phyloP scores from a whole-genome alignment of 2,329 filamentous ascomycete species.

The Verticillium nonalfalfae region DNA sequence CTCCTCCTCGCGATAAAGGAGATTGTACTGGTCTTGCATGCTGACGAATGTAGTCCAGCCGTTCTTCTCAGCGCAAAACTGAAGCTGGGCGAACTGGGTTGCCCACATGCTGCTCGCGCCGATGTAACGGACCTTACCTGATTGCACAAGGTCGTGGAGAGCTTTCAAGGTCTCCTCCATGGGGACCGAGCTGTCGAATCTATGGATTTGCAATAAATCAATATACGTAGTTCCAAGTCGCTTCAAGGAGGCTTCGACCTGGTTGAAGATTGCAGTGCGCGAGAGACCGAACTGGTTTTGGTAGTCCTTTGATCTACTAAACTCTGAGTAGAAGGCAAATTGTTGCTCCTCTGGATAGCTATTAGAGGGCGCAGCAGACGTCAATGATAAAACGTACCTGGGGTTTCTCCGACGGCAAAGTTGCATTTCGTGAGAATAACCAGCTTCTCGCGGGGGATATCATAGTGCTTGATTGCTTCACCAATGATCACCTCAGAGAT shows the following conservation, averaged over 20 bases:
- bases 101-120: slow-evolving; percentile 43
- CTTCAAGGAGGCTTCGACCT: slow-evolving; percentile 52
- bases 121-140: slow-evolving; percentile 50
- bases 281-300: slow-evolving; percentile 40
- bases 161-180: slow-evolving; percentile 56
- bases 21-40: slow-evolving; percentile 52
- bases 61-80: slow-evolving; percentile 43
- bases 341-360: slow-evolving; percentile 9
- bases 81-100: slow-evolving; percentile 41
- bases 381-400: slow-evolving; percentile 14
- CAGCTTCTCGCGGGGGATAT: slow-evolving; percentile 48
- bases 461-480: slow-evolving; percentile 53
- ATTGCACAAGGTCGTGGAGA: slow-evolving; percentile 51
- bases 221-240: slow-evolving; percentile 51
- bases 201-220: slow-evolving; percentile 55
- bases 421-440: slow-evolving; percentile 52
- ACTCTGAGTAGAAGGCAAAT: slow-evolving; percentile 13
- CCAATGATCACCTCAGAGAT: slow-evolving; percentile 46
- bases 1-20: slow-evolving; percentile 53
- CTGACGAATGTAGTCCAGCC: slow-evolving; percentile 51
- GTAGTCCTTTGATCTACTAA: slow-evolving; percentile 19
- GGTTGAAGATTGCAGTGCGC: slow-evolving; percentile 59
- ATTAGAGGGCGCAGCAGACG: no score
- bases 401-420: slow-evolving; percentile 40
- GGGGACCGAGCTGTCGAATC: slow-evolving; percentile 43